Percentiles rank a stretch among this genome's conserved stretches.
Evolutionary conservation across 1,284 basidiomycete species (phyloP).

Genomic region (Sphaerobolus stellatus): DNA sequence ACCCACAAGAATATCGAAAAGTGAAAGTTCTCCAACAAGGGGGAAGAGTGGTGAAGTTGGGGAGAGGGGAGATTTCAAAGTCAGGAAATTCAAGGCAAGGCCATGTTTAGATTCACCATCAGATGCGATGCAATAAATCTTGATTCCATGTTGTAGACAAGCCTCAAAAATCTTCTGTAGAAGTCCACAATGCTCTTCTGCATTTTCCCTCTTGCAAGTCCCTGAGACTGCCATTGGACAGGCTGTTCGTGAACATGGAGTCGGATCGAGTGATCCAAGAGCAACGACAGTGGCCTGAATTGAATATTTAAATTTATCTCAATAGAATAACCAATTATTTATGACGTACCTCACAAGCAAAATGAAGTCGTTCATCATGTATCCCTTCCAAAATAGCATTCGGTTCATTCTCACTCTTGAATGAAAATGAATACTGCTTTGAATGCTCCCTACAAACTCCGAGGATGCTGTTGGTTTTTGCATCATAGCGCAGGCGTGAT

Average conservation of each 20-base stretch:
- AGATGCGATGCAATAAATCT: slow-evolving; percentile 24
- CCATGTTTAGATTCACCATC: slow-evolving; percentile 32
- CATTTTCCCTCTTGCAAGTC: slow-evolving; percentile 32
- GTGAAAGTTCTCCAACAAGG: slow-evolving; percentile 21
- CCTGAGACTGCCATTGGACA: slow-evolving; percentile 30
- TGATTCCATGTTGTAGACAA: slow-evolving; percentile 12
- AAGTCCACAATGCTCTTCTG: slow-evolving; percentile 23
- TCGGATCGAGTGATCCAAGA: slow-evolving; percentile 22
- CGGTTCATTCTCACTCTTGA: slow-evolving; percentile 21
- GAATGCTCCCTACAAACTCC: slow-evolving; percentile 34
- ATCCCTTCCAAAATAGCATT: slow-evolving; percentile 24
- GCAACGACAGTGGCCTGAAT: slow-evolving; percentile 29
- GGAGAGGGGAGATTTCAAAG: slow-evolving; percentile 1
- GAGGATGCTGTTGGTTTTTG: slow-evolving; percentile 25
- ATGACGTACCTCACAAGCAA: slow-evolving; percentile 27
- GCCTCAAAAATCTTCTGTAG: slow-evolving; percentile 22
- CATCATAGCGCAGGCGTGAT: slow-evolving; percentile 26
- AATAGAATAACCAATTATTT: not conserved
- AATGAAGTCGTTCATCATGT: slow-evolving; percentile 25
- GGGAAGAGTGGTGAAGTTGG: slow-evolving; percentile 17
- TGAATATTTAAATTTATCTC: slow-evolving; percentile 11
- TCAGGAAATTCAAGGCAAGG: slow-evolving; percentile 2
- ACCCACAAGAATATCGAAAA: slow-evolving; percentile 33
- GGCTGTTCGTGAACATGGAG: slow-evolving; percentile 24
- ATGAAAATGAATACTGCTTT: slow-evolving; percentile 18